A percentile compares a stretch with the other conserved stretches of the same genome.
Conservation (phyloP, 352 stramenopile genomes). For the Thalassiosira sp. region DNA sequence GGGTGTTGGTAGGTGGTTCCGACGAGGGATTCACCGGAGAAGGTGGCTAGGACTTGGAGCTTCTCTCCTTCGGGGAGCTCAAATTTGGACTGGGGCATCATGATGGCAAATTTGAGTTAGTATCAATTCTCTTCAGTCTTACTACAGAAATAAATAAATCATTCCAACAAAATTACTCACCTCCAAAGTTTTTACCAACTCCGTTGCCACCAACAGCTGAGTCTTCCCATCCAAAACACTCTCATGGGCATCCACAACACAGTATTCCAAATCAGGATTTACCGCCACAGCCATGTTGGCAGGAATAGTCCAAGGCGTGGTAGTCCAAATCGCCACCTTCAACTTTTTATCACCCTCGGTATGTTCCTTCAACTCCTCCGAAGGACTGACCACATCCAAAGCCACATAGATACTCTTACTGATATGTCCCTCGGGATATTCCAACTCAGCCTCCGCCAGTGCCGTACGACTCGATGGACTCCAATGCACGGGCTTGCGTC, state of each 20-base stretch:
- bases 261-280: constrained; percentile 92
- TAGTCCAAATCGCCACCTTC: constrained; percentile 94
- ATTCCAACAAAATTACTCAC: constrained; percentile 42
- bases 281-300: constrained; percentile 97
- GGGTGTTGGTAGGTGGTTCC: constrained; percentile 89
- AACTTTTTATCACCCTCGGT: constrained; percentile 55
- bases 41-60: constrained; percentile 61
- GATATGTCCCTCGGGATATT: constrained; percentile 96
- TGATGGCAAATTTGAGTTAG: constrained; percentile 12
- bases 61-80: constrained; percentile 66
- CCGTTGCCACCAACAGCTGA: constrained; percentile 83
- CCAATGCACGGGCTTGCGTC: constrained; percentile 98
- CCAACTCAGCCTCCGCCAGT: constrained; percentile 97
- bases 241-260: constrained; percentile 82
- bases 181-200: constrained; percentile 69
- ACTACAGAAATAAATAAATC: no score
- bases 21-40: constrained; percentile 63
- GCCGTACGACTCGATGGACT: constrained; percentile 95
- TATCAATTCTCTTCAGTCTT: constrained; percentile 8
- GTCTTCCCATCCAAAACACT: constrained; percentile 58
- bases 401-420: constrained; percentile 94
- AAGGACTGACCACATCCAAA: constrained; percentile 82
- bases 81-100: constrained; percentile 60
- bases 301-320: constrained; percentile 98
- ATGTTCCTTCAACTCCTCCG: constrained; percentile 56